A percentile compares a stretch with the other conserved stretches of the same genome.
Conservation (phyloP, 2,329 filamentous ascomycete genomes). For the Daldinia sp. region DNA sequence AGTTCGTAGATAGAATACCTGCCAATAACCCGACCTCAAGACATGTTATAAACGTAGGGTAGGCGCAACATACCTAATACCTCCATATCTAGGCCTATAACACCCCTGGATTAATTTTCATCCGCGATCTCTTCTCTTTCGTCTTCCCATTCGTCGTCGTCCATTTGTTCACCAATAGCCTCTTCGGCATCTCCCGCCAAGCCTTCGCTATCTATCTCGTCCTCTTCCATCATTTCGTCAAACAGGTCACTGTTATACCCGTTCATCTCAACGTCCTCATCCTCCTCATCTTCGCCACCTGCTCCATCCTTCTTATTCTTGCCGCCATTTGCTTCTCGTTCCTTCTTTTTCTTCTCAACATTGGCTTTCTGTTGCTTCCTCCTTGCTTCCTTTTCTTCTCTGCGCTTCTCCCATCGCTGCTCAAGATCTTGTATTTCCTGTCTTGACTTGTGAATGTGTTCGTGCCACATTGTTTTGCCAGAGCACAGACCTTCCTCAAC, state of each 20-base stretch:
- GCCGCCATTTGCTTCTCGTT: conserved; percentile 53
- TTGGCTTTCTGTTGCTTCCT: conserved; percentile 88
- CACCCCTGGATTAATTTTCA: conserved; percentile 51
- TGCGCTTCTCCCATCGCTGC: conserved; percentile 79
- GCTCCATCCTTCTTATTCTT: conserved; percentile 50
- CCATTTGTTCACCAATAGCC: conserved; percentile 58
- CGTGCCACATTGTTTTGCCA: conserved; percentile 97
- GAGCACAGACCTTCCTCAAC: conserved; percentile 93
- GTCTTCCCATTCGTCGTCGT: conserved; percentile 62
- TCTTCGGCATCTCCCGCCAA: conserved; percentile 60
- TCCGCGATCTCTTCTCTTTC: conserved; percentile 49
- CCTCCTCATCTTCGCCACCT: conserved; percentile 49
- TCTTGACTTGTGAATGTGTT: conserved; percentile 86
- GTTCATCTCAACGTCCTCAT: conserved; percentile 51
- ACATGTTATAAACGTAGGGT: neutral
- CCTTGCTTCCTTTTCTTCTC: conserved; percentile 82
- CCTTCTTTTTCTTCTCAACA: conserved; percentile 82
- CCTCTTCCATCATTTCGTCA: conserved; percentile 57
- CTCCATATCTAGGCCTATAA: neutral
- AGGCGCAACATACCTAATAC: neutral
- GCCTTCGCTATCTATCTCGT: conserved; percentile 61
- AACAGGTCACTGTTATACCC: conserved; percentile 52
- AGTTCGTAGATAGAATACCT: too few species aligned
- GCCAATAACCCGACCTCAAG: neutral
- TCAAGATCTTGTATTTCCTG: conserved; percentile 82